These are phyloP conservation scores for Paraglomus brasilianum DNA, from an alignment of 192 early-diverging fungal species.

Conservation along the genomic window DNA sequence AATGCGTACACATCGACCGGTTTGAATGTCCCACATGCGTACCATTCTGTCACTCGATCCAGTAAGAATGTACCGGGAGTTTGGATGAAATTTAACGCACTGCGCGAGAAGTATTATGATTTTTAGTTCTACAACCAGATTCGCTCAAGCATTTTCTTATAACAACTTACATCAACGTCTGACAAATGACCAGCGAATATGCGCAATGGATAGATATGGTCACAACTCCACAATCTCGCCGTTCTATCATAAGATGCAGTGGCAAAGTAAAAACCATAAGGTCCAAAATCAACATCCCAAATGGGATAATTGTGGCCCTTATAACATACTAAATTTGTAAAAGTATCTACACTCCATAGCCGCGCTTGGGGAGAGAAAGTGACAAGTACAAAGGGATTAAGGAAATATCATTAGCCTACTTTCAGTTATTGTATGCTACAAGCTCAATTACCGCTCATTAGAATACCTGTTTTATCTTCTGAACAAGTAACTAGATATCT, in stretches of 20 bases:
- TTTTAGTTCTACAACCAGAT: background rate
- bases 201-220: slow-evolving; percentile 93
- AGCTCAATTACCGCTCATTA: background rate
- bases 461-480: slow-evolving; percentile 83
- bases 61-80: slow-evolving; percentile 91
- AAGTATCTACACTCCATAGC: slow-evolving; percentile 93
- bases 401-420: background rate
- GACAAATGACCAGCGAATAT: slow-evolving; percentile 98
- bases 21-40: slow-evolving; percentile 92
- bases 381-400: background rate
- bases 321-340: slow-evolving; percentile 90
- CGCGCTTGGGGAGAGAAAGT: slow-evolving; percentile 57
- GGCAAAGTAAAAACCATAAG: slow-evolving; percentile 94
- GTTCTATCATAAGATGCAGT: slow-evolving; percentile 95
- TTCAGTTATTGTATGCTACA: background rate
- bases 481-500: slow-evolving; percentile 86
- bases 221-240: slow-evolving; percentile 93
- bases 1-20: slow-evolving; percentile 84
- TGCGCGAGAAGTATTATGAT: slow-evolving; percentile 29
- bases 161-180: slow-evolving; percentile 83
- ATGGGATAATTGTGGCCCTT: slow-evolving; percentile 96
- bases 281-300: slow-evolving; percentile 94
- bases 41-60: slow-evolving; percentile 87
- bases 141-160: background rate
- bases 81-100: slow-evolving; percentile 94